Conservation (phyloP, 768 basidiomycete genomes). For the Suillus occidentalis region DNA sequence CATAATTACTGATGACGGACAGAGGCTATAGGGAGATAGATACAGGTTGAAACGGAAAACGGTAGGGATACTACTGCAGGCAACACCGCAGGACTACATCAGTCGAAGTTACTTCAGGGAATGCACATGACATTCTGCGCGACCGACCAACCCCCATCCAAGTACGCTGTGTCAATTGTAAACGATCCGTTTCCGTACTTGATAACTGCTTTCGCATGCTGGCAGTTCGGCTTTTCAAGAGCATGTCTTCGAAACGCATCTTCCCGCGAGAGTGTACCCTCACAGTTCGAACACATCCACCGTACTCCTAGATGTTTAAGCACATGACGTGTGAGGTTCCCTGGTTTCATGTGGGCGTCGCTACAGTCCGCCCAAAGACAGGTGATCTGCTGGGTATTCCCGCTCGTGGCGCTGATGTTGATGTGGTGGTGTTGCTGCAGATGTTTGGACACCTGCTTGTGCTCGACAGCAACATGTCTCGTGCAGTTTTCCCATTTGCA, state of each 20-base stretch:
- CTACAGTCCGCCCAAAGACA: background rate
- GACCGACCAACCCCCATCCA: background rate
- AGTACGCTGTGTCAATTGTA: background rate
- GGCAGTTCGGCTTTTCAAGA: background rate
- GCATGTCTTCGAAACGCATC: constrained; percentile 1
- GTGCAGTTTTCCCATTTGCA: background rate
- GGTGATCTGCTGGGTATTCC: too few relatives aligned
- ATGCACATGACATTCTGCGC: background rate
- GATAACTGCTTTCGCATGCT: background rate
- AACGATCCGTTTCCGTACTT: background rate
- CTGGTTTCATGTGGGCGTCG: background rate
- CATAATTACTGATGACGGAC: background rate
- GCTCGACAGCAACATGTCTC: background rate
- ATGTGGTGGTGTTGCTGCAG: background rate
- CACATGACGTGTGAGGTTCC: background rate
- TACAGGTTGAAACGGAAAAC: background rate
- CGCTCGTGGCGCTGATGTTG: background rate
- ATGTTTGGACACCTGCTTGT: background rate
- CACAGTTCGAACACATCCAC: background rate
- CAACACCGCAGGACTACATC: background rate
- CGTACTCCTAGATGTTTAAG: background rate
- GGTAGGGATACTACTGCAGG: background rate
- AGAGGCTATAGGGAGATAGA: background rate
- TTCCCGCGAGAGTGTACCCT: background rate
- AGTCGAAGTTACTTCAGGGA: background rate